Evolutionary conservation across 179 eudicot genomes (phyloP).

Genomic region (Silene vulgaris): DNA sequence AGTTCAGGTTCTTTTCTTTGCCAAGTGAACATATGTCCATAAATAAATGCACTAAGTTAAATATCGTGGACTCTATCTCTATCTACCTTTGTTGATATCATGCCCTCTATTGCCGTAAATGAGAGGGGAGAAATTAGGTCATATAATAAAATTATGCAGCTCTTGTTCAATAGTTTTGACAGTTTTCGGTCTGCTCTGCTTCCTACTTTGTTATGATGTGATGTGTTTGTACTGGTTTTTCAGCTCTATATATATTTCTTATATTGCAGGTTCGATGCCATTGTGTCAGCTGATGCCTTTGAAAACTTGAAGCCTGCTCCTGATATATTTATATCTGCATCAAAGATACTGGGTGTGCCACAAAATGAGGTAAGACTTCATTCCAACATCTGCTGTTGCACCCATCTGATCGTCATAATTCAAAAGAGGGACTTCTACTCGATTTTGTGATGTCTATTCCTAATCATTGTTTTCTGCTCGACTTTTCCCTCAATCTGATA

Average conservation of each 20-base stretch:
- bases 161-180: background rate
- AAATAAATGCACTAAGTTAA: background rate
- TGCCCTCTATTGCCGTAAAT: background rate
- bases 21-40: background rate
- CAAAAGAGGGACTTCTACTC: background rate
- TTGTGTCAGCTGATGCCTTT: conserved; percentile 97
- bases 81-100: background rate
- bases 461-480: background rate
- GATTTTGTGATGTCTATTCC: background rate
- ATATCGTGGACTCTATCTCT: background rate
- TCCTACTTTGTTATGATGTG: background rate
- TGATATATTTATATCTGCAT: conserved; percentile 71
- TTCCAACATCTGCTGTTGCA: conserved; percentile 6
- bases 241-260: conserved; percentile 14
- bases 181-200: background rate
- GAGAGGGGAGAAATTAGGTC: background rate
- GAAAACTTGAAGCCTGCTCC: conserved; percentile 96
- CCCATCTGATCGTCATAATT: background rate
- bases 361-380: conserved; percentile 56
- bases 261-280: conserved; percentile 81
- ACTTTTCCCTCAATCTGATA: background rate
- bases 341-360: conserved; percentile 67
- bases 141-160: background rate
- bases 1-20: background rate
- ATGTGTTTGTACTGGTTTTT: background rate